Evolutionary conservation across 2,329 filamentous ascomycete genomes (phyloP), one percentile per base, ranked within the genome.

Genomic region (Clonostachys rhizophaga): DNA sequence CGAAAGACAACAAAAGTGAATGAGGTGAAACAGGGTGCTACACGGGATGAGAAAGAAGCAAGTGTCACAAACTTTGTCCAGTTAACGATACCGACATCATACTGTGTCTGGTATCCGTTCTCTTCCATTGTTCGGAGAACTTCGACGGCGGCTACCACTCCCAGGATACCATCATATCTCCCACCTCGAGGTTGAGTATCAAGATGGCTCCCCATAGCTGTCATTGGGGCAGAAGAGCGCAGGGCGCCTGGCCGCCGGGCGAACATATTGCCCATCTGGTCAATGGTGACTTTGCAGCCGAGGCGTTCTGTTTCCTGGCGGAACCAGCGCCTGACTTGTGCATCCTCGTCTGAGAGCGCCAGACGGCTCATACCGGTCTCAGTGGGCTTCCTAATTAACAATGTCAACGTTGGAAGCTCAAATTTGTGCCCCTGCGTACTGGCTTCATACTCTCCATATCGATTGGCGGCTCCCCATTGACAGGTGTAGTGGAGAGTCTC

Each of bases 191-290:
- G 80, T 52, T 84, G 82, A 0, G 81, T 84, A 55, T 86, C 83
- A 3, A 86, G 60, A 61, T 91, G 87, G 7, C 81, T 86, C 2
- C 87, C 87, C 10, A 81, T 83, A 50, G 81, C 85, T 2, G 84
- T 87, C 2, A 86, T 77, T 3, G 81, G 75, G 0, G 78, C 81
- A 14, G n/a, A 20, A 34, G 18, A 20, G 10, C 10, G 8, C 11
- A 42, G 36, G 12, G 47, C 35, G 2, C 88, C 87, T 4, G 82
- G 78, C 4, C 84, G 76, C 5, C 89, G 72, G 1, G 87, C 86
- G 59, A 92, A 94, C 50, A 86, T 87, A 54, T 92, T 94, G 17
- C 88, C 88, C 80, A 92, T 91, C 24, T 79, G 71, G 59, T 94
- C 89, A 2, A 89, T 65, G 0, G 76, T 84, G 8, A 87, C 73